Evolutionary conservation across 2,329 filamentous ascomycete genomes (phyloP).

Genomic region (Bipolaris sorokiniana): DNA sequence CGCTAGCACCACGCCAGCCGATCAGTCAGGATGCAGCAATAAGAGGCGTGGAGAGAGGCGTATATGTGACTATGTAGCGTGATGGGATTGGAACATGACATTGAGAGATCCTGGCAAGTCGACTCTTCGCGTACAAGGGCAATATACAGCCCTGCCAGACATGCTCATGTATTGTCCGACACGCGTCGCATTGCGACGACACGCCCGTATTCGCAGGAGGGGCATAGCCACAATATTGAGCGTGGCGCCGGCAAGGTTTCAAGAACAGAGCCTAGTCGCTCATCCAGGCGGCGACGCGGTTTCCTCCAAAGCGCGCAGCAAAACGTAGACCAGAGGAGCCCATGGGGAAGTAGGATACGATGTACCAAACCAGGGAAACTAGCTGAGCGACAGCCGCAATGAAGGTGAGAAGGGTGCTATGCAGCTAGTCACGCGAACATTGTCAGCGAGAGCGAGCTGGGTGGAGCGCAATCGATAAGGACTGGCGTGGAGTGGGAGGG

Average conservation of each 20-base stretch:
- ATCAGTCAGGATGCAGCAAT: constrained; percentile 28
- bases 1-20: constrained; percentile 21
- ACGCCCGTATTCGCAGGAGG: constrained; percentile 19
- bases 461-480: constrained; percentile 41
- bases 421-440: constrained; percentile 60
- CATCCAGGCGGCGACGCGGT: constrained; percentile 87
- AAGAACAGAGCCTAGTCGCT: constrained; percentile 62
- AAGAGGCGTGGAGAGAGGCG: constrained; percentile 19
- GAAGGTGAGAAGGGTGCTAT: constrained; percentile 82
- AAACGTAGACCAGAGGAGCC: constrained; percentile 86
- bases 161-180: constrained; percentile 26
- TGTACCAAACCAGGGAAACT: constrained; percentile 84
- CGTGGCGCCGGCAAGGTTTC: constrained; percentile 12
- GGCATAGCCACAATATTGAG: constrained; percentile 23
- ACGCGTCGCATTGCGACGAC: constrained; percentile 31
- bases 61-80: constrained; percentile 37
- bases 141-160: constrained; percentile 6
- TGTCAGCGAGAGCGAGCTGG: constrained; percentile 43
- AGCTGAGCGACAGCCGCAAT: constrained; percentile 84
- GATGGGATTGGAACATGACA: constrained; percentile 20
- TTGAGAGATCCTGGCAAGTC: constrained; percentile 18
- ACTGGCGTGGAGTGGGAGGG: constrained; percentile 26
- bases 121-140: constrained; percentile 5
- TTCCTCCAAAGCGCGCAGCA: constrained; percentile 83
- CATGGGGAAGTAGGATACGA: constrained; percentile 98